Percentiles rank a stretch among this genome's conserved stretches.
These are phyloP conservation scores for Pichia gijzeniarum DNA, from an alignment of 805 yeast species.

Conservation along the genomic window DNA sequence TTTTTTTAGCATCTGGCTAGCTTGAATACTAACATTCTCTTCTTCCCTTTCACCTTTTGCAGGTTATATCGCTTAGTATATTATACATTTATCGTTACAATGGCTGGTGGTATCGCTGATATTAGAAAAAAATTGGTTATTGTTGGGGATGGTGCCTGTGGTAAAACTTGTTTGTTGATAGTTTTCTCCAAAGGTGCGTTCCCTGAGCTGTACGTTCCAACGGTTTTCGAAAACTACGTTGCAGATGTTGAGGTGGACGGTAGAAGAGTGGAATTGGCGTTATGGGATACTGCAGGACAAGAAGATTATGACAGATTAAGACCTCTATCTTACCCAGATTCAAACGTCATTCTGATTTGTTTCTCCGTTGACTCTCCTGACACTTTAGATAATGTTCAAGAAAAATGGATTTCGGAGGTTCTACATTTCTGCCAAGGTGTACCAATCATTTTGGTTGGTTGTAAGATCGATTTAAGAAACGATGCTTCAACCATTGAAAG, in stretches of 20 bases:
- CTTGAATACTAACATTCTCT: too few relatives aligned
- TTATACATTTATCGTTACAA: slow-evolving; percentile 6
- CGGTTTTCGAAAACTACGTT: slow-evolving; percentile 95
- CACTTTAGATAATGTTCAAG: slow-evolving; percentile 88
- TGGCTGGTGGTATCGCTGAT: slow-evolving; percentile 47
- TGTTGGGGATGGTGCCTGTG: slow-evolving; percentile 98
- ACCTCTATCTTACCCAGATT: slow-evolving; percentile 87
- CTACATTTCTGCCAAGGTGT: slow-evolving; percentile 91
- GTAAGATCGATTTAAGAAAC: slow-evolving; percentile 83
- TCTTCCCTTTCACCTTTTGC: too few relatives aligned
- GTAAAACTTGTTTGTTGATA: slow-evolving; percentile 88
- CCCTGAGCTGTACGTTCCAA: slow-evolving; percentile 93
- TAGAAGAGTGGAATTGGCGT: slow-evolving; percentile 84
- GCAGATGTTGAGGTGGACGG: slow-evolving; percentile 93
- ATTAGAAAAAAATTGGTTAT: slow-evolving; percentile 80
- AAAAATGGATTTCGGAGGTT: slow-evolving; percentile 93
- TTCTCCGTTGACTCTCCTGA: slow-evolving; percentile 89
- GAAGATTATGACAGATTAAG: slow-evolving; percentile 94
- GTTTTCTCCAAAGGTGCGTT: slow-evolving; percentile 81
- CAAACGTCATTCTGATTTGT: slow-evolving; percentile 86
- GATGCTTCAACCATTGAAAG: slow-evolving; percentile 72
- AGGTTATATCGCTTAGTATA: too few relatives aligned
- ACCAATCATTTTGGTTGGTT: slow-evolving; percentile 87
- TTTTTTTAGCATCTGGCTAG: too few relatives aligned
- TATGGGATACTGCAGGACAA: slow-evolving; percentile 99